Conservation (phyloP, 331 rosid species). For the Malus hybrid region DNA sequence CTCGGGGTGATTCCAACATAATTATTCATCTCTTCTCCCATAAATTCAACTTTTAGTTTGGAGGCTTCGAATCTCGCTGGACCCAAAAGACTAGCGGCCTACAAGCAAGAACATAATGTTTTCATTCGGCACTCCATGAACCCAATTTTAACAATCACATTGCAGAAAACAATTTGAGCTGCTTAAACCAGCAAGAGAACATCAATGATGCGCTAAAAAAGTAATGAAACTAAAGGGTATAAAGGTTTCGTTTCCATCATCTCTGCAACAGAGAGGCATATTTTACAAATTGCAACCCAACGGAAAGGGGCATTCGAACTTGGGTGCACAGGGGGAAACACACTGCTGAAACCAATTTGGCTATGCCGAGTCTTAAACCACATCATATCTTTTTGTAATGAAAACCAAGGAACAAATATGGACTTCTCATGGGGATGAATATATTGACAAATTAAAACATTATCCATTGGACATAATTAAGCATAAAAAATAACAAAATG, state of each 20-base stretch:
- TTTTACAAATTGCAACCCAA: background rate
- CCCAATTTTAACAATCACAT: background rate
- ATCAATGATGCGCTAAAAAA: no score
- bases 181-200: no score
- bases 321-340: no score
- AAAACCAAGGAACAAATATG: background rate
- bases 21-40: slow-evolving; percentile 46
- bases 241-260: no score
- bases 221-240: no score
- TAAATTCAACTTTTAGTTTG: slow-evolving; percentile 66
- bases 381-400: background rate
- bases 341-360: no score
- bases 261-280: background rate
- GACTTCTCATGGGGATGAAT: background rate
- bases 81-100: slow-evolving; percentile 83
- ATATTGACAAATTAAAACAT: background rate
- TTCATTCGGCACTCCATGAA: background rate
- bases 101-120: slow-evolving; percentile 3
- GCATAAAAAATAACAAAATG: background rate
- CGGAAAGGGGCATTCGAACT: background rate
- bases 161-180: background rate
- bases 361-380: background rate
- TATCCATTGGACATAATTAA: background rate
- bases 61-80: slow-evolving; percentile 82
- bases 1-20: slow-evolving; percentile 69